These are phyloP conservation scores for Hypoxylon fuscum DNA, from an alignment of 495 filamentous ascomycete species.

Conservation along the genomic window DNA sequence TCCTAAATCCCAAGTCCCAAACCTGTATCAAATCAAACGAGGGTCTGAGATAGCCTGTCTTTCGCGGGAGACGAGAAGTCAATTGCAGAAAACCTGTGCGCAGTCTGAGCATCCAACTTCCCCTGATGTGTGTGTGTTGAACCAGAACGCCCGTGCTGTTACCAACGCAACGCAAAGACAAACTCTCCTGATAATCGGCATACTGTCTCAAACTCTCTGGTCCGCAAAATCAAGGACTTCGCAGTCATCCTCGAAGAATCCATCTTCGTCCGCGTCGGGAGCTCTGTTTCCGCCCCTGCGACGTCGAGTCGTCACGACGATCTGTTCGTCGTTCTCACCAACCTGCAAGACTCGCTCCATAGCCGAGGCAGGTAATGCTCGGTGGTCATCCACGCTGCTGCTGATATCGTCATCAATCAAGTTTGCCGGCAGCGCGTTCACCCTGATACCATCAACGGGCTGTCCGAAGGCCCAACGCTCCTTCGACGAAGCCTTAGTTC, in stretches of 20 bases:
- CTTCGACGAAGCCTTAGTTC: constrained; percentile 13
- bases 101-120: constrained; percentile 34
- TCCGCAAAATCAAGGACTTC: constrained; percentile 92
- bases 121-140: constrained; percentile 24
- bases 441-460: constrained; percentile 64
- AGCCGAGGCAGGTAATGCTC: constrained; percentile 62
- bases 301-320: constrained; percentile 81
- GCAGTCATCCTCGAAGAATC: constrained; percentile 94
- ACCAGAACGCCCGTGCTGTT: constrained; percentile 27
- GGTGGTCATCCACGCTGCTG: constrained; percentile 57
- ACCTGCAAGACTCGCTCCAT: constrained; percentile 67
- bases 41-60: constrained; percentile 21
- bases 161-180: constrained; percentile 21
- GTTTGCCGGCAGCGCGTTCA: constrained; percentile 64
- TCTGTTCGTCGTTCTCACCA: constrained; percentile 75
- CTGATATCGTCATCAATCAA: constrained; percentile 65
- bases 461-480: constrained; percentile 77
- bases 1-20: constrained; percentile 25
- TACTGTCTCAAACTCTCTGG: constrained; percentile 71
- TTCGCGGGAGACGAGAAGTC: constrained; percentile 20
- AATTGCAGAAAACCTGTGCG: constrained; percentile 19
- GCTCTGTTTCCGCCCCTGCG: constrained; percentile 63
- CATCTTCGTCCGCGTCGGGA: constrained; percentile 69
- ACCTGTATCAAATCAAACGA: constrained; percentile 33
- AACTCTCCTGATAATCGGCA: constrained; percentile 23